Percentiles rank a stretch among this genome's conserved stretches.
These are phyloP conservation scores for Trichoderma citrinoviride DNA, from an alignment of 2,329 filamentous ascomycete species.

Conservation along the genomic window DNA sequence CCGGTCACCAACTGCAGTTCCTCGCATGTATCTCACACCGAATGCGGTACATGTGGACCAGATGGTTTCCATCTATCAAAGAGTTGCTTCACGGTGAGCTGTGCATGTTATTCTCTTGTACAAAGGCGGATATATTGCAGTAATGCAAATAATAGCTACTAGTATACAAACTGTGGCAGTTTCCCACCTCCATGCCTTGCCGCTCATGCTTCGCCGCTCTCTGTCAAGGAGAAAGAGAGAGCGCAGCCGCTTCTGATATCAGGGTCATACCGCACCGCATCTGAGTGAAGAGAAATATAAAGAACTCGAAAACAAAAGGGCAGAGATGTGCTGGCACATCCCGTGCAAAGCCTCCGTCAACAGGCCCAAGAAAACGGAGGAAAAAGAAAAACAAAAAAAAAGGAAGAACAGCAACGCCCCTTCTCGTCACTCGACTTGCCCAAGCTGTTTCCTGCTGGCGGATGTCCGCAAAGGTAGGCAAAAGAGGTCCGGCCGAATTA, in stretches of 20 bases:
- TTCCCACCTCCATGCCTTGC: constrained; percentile 1
- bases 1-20: too few relatives aligned
- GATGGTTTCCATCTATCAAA: too few relatives aligned
- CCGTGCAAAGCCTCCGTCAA: neutral
- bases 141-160: constrained; percentile 1
- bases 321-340: neutral
- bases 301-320: neutral
- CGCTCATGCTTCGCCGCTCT: neutral
- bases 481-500: neutral
- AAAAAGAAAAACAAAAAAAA: too few relatives aligned
- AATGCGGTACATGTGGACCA: neutral
- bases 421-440: constrained; percentile 8
- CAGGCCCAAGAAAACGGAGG: neutral
- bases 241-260: neutral
- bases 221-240: neutral
- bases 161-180: constrained; percentile 15
- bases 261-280: neutral
- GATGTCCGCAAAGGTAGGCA: neutral
- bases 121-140: neutral
- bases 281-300: neutral
- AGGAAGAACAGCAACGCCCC: neutral
- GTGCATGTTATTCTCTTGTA: neutral
- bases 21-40: neutral
- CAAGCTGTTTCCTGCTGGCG: neutral
- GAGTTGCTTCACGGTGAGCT: too few relatives aligned